These are phyloP conservation scores for Suhomyces bribrorum DNA, from an alignment of 1,139 yeast species.

Conservation along the genomic window DNA sequence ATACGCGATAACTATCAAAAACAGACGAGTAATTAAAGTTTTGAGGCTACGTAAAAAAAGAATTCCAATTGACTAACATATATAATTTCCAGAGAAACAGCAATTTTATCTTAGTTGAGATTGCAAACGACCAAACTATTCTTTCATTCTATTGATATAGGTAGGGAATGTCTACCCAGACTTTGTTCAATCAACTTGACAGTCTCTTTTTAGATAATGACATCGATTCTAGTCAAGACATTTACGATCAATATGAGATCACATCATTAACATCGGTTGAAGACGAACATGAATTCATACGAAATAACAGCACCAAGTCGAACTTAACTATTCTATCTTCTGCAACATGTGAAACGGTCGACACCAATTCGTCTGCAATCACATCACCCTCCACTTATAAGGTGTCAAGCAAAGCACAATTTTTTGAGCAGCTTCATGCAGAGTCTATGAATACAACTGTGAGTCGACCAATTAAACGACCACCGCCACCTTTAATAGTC, in stretches of 20 bases:
- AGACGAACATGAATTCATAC: slow-evolving; percentile 8
- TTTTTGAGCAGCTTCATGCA: neutral
- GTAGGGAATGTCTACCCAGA: slow-evolving; percentile 10
- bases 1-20: neutral
- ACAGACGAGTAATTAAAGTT: neutral
- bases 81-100: no score
- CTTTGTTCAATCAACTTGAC: slow-evolving; percentile 12
- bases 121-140: no score
- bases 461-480: neutral
- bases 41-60: neutral
- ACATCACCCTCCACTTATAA: slow-evolving; percentile 6
- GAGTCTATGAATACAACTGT: neutral
- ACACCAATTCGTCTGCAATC: slow-evolving; percentile 8
- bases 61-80: no score
- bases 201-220: slow-evolving; percentile 8
- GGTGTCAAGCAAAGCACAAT: neutral
- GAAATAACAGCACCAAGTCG: slow-evolving; percentile 18
- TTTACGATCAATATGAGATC: slow-evolving; percentile 2
- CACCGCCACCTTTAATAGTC: neutral
- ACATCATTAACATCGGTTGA: slow-evolving; percentile 2
- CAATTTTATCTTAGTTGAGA: no score
- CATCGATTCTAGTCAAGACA: slow-evolving; percentile 8
- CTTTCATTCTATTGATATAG: neutral
- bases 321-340: slow-evolving; percentile 13
- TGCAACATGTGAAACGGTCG: slow-evolving; percentile 9